Evolutionary conservation across 495 filamentous ascomycete genomes (phyloP).

Genomic region (Penicillium diatomitis): DNA sequence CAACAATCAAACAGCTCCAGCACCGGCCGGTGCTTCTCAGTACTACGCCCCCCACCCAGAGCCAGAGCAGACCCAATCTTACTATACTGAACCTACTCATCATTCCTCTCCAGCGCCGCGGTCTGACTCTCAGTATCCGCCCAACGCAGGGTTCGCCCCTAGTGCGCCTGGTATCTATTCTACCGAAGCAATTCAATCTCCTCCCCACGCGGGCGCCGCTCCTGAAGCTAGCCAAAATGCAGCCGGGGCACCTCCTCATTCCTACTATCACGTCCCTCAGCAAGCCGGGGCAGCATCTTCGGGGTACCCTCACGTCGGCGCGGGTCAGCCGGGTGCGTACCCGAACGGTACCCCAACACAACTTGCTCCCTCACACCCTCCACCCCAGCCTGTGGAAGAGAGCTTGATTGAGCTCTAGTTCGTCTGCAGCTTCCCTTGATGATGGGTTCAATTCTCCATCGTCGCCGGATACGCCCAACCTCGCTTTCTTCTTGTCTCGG

Average conservation of each 20-base stretch:
- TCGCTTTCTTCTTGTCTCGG: not conserved
- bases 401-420: constrained; percentile 71
- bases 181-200: constrained; percentile 20
- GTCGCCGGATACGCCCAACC: constrained; percentile 1
- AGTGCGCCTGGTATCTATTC: constrained; percentile 21
- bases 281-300: constrained; percentile 36
- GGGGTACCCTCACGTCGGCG: constrained; percentile 24
- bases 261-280: constrained; percentile 36
- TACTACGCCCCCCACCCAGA: constrained; percentile 25
- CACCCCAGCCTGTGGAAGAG: constrained; percentile 61
- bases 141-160: constrained; percentile 13
- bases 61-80: constrained; percentile 12
- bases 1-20: constrained; percentile 11
- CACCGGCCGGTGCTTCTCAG: constrained; percentile 15
- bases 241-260: constrained; percentile 21
- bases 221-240: constrained; percentile 17
- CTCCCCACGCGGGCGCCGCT: constrained; percentile 24
- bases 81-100: constrained; percentile 15
- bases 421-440: too few species aligned
- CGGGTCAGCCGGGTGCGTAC: constrained; percentile 42
- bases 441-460: constrained; percentile 1
- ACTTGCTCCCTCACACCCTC: constrained; percentile 22
- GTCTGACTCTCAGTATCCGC: constrained; percentile 27
- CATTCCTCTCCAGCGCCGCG: constrained; percentile 22
- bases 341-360: constrained; percentile 57